A percentile compares a stretch with the other conserved stretches of the same genome.
phyloP scores from a whole-genome alignment of 1,284 basidiomycete species.

The Ceratobasidium sp. region DNA sequence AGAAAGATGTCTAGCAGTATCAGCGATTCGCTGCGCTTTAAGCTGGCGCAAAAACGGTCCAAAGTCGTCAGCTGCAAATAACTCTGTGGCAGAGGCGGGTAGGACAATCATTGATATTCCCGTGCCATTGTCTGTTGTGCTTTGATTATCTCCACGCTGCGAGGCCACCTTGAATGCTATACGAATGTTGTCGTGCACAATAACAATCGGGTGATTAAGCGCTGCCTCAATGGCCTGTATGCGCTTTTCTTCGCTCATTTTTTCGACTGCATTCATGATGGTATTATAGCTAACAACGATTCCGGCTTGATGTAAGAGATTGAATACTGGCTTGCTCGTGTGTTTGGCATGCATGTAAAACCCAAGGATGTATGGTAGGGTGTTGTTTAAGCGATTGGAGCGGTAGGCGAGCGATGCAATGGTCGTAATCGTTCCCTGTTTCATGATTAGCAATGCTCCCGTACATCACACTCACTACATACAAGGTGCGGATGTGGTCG shows the following conservation, averaged over 20 bases:
- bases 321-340: not conserved
- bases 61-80: not conserved
- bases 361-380: not conserved
- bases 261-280: not conserved
- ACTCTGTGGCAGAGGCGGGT: not conserved
- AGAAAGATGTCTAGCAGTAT: not conserved
- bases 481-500: slow-evolving; percentile 3
- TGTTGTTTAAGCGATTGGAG: not conserved
- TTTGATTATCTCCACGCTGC: slow-evolving; percentile 4
- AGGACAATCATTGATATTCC: slow-evolving; percentile 2
- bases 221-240: not conserved
- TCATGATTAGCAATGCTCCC: not conserved
- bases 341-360: not conserved
- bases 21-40: not conserved
- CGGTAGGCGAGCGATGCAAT: not conserved
- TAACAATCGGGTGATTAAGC: not conserved
- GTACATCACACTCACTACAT: not conserved
- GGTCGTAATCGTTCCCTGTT: not conserved
- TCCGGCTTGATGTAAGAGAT: not conserved
- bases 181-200: slow-evolving; percentile 13
- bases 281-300: not conserved
- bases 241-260: not conserved
- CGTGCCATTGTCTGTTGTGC: slow-evolving; percentile 7
- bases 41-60: not conserved
- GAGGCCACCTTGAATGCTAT: not conserved